phyloP scores from a whole-genome alignment of 805 yeast genomes.

The Cyberlindnera bimundalis region DNA sequence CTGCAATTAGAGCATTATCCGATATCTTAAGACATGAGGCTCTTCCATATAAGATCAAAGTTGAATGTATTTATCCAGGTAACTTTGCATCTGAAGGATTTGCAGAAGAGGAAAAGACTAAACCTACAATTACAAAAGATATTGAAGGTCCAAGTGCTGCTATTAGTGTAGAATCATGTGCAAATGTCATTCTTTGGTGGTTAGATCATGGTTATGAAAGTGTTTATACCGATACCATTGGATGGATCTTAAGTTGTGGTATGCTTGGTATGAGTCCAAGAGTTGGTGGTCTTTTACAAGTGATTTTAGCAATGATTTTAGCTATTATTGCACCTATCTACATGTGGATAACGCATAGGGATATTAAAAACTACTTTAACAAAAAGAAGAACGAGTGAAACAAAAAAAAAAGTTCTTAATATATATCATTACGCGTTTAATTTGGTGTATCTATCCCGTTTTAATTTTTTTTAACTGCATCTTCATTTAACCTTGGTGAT shows the following conservation, averaged over 20 bases:
- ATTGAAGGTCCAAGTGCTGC: constrained; percentile 86
- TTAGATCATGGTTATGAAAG: constrained; percentile 66
- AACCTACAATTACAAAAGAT: constrained; percentile 75
- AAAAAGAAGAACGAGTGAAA: constrained; percentile 23
- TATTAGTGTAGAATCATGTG: constrained; percentile 63
- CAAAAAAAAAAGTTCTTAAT: too few species aligned
- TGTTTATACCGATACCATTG: constrained; percentile 77
- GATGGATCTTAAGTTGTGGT: constrained; percentile 72
- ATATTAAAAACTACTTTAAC: constrained; percentile 48
- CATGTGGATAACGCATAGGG: constrained; percentile 43
- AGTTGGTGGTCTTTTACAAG: constrained; percentile 50
- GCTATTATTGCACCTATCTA: constrained; percentile 58
- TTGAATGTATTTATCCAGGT: constrained; percentile 82
- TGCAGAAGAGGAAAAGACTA: constrained; percentile 72
- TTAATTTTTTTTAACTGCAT: too few species aligned
- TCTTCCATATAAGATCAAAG: constrained; percentile 59
- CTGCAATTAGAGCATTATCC: constrained; percentile 73
- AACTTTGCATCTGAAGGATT: constrained; percentile 89
- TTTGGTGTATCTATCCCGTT: too few species aligned
- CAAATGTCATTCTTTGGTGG: constrained; percentile 51
- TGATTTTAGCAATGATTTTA: constrained; percentile 44
- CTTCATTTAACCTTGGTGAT: constrained; percentile 9
- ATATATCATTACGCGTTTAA: background rate
- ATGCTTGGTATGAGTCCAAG: constrained; percentile 72
- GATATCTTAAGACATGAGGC: constrained; percentile 82